Conservation (phyloP, 2,329 filamentous ascomycete genomes). For the Truncatella angustata region DNA sequence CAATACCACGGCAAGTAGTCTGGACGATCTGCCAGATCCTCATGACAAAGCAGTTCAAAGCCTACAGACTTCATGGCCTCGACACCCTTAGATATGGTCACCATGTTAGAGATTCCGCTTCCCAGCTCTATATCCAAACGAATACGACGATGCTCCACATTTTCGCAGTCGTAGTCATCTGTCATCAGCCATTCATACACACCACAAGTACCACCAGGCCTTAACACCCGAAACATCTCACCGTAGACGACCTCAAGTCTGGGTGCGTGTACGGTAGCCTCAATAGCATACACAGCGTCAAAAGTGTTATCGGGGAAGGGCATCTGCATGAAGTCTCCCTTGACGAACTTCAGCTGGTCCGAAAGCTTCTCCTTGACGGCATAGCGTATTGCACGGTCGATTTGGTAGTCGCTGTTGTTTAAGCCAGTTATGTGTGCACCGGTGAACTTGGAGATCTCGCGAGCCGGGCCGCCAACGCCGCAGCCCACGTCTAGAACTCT, state of each 20-base stretch:
- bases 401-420: constrained; percentile 99
- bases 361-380: constrained; percentile 78
- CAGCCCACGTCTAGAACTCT: constrained; percentile 94
- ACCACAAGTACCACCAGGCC: constrained; percentile 92
- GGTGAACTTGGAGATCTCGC: constrained; percentile 95
- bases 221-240: constrained; percentile 91
- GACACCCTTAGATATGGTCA: constrained; percentile 77
- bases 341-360: constrained; percentile 79
- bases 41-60: constrained; percentile 78
- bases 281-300: constrained; percentile 94
- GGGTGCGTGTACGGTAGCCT: constrained; percentile 94
- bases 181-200: constrained; percentile 99
- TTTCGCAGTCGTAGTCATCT: constrained; percentile 86
- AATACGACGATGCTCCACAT: constrained; percentile 83
- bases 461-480: constrained; percentile 90
- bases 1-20: constrained; percentile 91
- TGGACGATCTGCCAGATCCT: constrained; percentile 78
- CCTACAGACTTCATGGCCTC: constrained; percentile 83
- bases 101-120: constrained; percentile 97
- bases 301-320: constrained; percentile 88
- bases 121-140: constrained; percentile 93
- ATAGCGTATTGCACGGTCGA: constrained; percentile 86
- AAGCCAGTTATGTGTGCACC: constrained; percentile 85
- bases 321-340: constrained; percentile 99
- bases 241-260: constrained; percentile 87